Conservation (phyloP, 768 basidiomycete species). For the Agaricus sinodeliciosus region DNA sequence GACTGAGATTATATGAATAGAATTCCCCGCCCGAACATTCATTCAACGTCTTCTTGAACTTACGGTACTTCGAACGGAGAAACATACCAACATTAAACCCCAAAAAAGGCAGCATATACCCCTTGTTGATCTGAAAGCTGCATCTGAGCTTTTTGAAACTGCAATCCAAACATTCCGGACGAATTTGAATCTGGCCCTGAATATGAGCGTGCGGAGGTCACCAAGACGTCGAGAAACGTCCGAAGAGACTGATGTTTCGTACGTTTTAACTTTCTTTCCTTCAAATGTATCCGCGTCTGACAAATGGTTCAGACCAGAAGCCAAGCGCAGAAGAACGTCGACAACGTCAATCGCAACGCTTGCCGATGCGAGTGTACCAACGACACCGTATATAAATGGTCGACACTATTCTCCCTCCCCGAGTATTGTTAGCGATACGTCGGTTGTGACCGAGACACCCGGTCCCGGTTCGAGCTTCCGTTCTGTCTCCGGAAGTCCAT, state of each 20-base stretch:
- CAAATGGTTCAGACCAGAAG: constrained; percentile 5
- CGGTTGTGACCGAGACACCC: neutral
- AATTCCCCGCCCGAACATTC: constrained; percentile 43
- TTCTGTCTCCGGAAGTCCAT: constrained; percentile 36
- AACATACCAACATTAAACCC: constrained; percentile 11
- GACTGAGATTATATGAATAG: constrained; percentile 16
- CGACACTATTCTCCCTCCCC: constrained; percentile 6
- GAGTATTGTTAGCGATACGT: constrained; percentile 8
- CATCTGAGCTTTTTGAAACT: constrained; percentile 25
- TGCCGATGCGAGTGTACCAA: constrained; percentile 3
- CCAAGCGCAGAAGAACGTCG: constrained; percentile 7
- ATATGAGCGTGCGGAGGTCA: constrained; percentile 35
- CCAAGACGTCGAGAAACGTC: constrained; percentile 42
- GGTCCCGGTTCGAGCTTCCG: constrained; percentile 23
- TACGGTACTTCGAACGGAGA: constrained; percentile 25
- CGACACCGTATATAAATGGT: constrained; percentile 11
- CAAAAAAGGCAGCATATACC: constrained; percentile 9
- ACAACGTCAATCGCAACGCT: neutral
- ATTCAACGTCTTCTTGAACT: constrained; percentile 42
- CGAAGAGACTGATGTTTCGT: constrained; percentile 36
- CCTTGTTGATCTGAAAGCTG: constrained; percentile 25
- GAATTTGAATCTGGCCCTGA: constrained; percentile 31
- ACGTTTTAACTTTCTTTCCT: constrained; percentile 10
- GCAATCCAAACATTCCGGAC: constrained; percentile 26
- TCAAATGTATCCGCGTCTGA: neutral